Evolutionary conservation across 2,329 filamentous ascomycete species (phyloP), one percentile per base, ranked within the genome.

Genomic region (Penicillium olsonii): DNA sequence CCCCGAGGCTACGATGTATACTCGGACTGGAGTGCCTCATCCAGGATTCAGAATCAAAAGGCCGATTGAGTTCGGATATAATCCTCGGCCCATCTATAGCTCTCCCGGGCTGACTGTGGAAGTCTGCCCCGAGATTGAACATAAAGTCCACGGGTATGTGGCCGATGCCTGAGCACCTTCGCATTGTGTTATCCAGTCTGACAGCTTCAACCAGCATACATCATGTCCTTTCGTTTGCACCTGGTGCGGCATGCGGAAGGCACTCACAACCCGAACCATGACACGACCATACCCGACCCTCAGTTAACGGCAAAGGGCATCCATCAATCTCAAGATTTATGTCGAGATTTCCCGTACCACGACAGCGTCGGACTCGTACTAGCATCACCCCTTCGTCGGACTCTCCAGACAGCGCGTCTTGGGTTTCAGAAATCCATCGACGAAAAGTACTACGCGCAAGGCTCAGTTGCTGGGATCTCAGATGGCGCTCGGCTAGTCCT

Each of bases 341-440:
- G 15, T 19, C 37, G 14, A 20, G 37, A 29, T 15, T 46, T 41
- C 20, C 27, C 37, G 0, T 41, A 41, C 29, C 40, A 45, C 5
- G 44, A 46, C 1, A 35, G 12, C 11, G 44, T 35, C 18, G 37
- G 20, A 3, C 20, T 46, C 3, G 37, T 46, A 14, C 3, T 46
- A 19, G 18, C 29, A 41, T 46, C 37, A 34, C 27, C 44, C 10
- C 31, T 48, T 18, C 38, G 45, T 37, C 39, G 31, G 22, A 31
- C 45, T 24, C 45, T 48, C 35, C 31, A 31, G 37, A 48, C 22
- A 22, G 17, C 37, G 12, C 29, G 17, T 29, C 6, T 42, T 1
- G 56, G 49, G 14, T 57, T 61, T 27, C 39, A 35, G 18, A 20
- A 37, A 26, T 27, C 17, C 8, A 40, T 42, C 14, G 37, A 47